Evolutionary conservation across 2,329 filamentous ascomycete species (phyloP).

Genomic region (Hypomyces rosellus): DNA sequence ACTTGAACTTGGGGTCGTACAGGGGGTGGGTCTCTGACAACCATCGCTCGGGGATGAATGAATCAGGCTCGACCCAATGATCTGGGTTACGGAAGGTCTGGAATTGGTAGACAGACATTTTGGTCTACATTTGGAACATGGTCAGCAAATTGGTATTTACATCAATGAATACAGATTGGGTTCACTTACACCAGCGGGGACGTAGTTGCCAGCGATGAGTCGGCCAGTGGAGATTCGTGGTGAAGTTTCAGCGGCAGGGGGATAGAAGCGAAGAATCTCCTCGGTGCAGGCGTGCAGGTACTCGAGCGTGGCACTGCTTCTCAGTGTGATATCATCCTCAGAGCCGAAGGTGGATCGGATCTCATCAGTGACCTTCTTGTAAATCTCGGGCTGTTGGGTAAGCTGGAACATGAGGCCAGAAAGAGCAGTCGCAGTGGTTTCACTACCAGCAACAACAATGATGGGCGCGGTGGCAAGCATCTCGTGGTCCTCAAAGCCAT

Average conservation of each 20-base stretch:
- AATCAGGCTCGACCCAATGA: slow-evolving; percentile 39
- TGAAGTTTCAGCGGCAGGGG: slow-evolving; percentile 24
- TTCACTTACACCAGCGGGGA: slow-evolving; percentile 29
- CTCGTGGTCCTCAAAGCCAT: slow-evolving; percentile 28
- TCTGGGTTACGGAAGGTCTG: slow-evolving; percentile 36
- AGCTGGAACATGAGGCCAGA: slow-evolving; percentile 26
- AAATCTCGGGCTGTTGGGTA: slow-evolving; percentile 21
- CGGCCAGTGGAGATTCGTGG: slow-evolving; percentile 26
- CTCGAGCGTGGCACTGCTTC: slow-evolving; percentile 21
- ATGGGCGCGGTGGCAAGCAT: slow-evolving; percentile 20
- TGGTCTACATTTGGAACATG: slow-evolving; percentile 25
- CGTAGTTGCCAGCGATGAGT: slow-evolving; percentile 24
- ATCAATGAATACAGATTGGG: neutral
- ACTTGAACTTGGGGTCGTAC: slow-evolving; percentile 29
- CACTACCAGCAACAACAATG: slow-evolving; percentile 26
- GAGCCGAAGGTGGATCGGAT: slow-evolving; percentile 25
- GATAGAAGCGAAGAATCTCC: slow-evolving; percentile 37
- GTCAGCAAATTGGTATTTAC: slow-evolving; percentile 23
- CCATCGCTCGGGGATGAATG: slow-evolving; percentile 44
- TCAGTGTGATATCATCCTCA: slow-evolving; percentile 32
- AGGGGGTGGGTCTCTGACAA: slow-evolving; percentile 20
- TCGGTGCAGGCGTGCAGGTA: slow-evolving; percentile 36
- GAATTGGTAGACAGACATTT: slow-evolving; percentile 38
- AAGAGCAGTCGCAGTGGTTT: slow-evolving; percentile 28
- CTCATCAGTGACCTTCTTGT: slow-evolving; percentile 31